Base-by-base conservation (phyloP, 305 asterid species). In the Andrographis paniculata region DNA sequence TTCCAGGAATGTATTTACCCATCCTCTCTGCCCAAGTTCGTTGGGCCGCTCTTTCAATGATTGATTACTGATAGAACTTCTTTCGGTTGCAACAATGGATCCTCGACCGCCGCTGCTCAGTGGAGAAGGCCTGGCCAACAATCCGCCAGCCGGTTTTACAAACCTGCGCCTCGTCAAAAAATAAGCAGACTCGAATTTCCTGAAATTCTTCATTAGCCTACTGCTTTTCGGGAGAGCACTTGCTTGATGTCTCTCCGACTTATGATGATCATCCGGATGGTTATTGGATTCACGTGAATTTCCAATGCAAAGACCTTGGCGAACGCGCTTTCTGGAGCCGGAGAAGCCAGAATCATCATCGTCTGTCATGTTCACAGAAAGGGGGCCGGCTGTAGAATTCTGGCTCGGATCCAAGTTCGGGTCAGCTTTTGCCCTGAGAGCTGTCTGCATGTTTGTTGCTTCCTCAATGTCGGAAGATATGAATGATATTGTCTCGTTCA, bases 381-480 rank as follows among this genome's bases (percentile, higher is more conserved):
- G 56, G 46, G 55, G 60, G 35, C 42, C 78, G 12, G 65, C 48
- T 58, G 58, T 48, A 6, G 56, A 60, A 59, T 60, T 65, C 63
- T 69, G 56, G 42, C 19, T 60, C 23, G 41, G 36, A 38, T 77
- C 77, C 38, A 55, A 63, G 59, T 52, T 60, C 48, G 71, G 50
- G 14, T 60, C 70, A 50, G 60, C 69, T 67, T 71, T 65, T 23
- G 13, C 50, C 53, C 61, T 51, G 46, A 76, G 66, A 52, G 69
- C 55, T 14, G 50, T 52, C 59, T 72, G 81, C 70, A 76, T 57
- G 57, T 68, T 73, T 13, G 69, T 30, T 27, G 74, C 94, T 61
- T 79, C 91, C 42, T 76, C 83, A 18, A 76, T 55, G 61, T 82
- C 94, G 22, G 84, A 72, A 36, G 84, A 59, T 44, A 82, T 40